These are phyloP conservation scores for Xylaria sp. DNA, from an alignment of 2,329 filamentous ascomycete genomes.

Conservation along the genomic window DNA sequence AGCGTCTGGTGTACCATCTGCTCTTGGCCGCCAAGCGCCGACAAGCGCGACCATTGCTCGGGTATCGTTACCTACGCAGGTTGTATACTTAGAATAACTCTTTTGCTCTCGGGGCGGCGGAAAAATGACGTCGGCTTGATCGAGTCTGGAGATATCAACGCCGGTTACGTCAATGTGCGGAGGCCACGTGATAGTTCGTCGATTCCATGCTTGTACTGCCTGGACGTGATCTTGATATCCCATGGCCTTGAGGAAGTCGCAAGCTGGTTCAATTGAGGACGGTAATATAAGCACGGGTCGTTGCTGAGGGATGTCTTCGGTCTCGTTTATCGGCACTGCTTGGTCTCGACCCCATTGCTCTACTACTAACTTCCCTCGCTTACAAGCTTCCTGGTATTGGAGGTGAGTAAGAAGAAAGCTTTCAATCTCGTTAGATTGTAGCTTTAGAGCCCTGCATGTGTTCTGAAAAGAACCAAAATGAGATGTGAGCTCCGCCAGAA, in stretches of 20 bases:
- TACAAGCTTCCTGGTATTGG: conserved; percentile 7
- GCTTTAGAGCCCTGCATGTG: conserved; percentile 15
- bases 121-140: conserved; percentile 8
- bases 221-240: background rate
- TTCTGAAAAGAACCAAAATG: conserved; percentile 25
- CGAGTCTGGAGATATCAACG: conserved; percentile 1
- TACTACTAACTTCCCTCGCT: conserved; percentile 8
- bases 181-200: conserved; percentile 18
- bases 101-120: background rate
- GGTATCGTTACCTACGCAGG: conserved; percentile 3
- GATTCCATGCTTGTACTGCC: conserved; percentile 16
- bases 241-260: conserved; percentile 24
- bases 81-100: background rate
- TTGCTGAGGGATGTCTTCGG: conserved; percentile 26
- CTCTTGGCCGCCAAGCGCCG: conserved; percentile 7
- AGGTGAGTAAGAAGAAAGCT: conserved; percentile 23
- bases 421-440: conserved; percentile 24
- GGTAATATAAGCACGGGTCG: conserved; percentile 15
- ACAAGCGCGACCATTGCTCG: conserved; percentile 18
- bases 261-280: conserved; percentile 28
- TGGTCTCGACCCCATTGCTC: conserved; percentile 24
- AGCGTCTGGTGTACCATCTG: conserved; percentile 19
- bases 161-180: conserved; percentile 15
- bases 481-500: conserved; percentile 17
- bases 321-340: background rate